Base-by-base conservation (phyloP, 2,329 filamentous ascomycete genomes). In the Phialocephala sp. region DNA sequence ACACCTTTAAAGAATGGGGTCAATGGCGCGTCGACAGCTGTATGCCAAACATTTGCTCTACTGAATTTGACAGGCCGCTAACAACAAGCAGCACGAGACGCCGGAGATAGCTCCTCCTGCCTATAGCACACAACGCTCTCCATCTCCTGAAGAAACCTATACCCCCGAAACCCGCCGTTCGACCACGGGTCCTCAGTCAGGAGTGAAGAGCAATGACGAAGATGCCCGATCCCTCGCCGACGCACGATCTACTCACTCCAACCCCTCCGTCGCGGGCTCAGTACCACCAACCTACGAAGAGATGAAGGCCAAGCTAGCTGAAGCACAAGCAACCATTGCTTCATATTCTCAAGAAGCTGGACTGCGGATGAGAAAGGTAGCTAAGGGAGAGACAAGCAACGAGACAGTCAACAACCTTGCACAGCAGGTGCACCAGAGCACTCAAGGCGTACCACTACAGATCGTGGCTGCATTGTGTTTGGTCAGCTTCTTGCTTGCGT, bases 401-500 rank as follows among this genome's bases (percentile, higher is more conserved):
- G 55, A 81, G 77, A 69, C 82, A 80, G 78, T 81, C 81, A 72
- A 73, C 68, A 82, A 81, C 68, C 83, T 81, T 76, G 84, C 80
- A 72, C 86, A 78, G 77, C 89, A 80, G 71, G 88, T 74, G 15
- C 50, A 54, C 14, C 73, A 74, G 62, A 59, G 35, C 11, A 60
- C 63, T 22, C 72, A 93, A 72, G 94, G 95, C 24, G 94, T 99
- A 3, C 89, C 95, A 0, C 87, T 99, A 59, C 90, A 94, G 78
- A 87, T 94, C 68, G 92, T 92, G 54, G 94, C 95, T 24, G 83
- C 88, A 24, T 82, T 99, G 52, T 97, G 94, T 77, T 83, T 99
- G 74, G 74, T 97, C 69, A 94, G 92, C 83, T 99, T 99, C 82
- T 80, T 99, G 76, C 86, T 98, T 73, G 95, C 93, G 63, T 99